Base-by-base conservation (phyloP, 345 rosid genomes). In the Rhizophora apiculata region DNA sequence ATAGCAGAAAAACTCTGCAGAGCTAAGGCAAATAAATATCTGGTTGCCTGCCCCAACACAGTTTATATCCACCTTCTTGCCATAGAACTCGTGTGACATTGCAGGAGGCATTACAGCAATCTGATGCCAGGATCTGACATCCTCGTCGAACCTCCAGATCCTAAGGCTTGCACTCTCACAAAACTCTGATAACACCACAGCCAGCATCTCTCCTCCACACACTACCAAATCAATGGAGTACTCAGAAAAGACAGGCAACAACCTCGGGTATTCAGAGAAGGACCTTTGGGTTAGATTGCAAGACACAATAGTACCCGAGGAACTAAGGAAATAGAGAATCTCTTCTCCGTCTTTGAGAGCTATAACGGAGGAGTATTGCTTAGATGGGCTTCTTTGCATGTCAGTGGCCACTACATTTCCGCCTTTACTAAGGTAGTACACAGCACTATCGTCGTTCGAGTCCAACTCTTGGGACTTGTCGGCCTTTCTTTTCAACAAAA, bases 221-320 rank as follows among this genome's bases (percentile, higher is more conserved):
- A 84, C 96, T 75, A 93, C 89, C 80, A 89, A 76, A 69, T 93
- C 98, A 4, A 93, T 80, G 67, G 98, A 93, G 80, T 93, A 89
- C 72, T 93, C 98, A 0, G 69, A 72, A 52, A 74, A 90, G 2
- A 78, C 78, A 7, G 98, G 96, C 76, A 93, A 78, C 59, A 93
- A 80, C 77, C 93, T 84, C 0, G 97, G 98, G 46, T 86, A 84
- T 80, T 93, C 97, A 0, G 80, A 78, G 80, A 84, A 93, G 74
- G 77, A 70, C 71, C 77, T 72, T 19, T 51, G 56, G 1, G 82
- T 76, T 54, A 93, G 78, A 78, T 89, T 85, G 80, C 96, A 88
- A 63, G 87, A 85, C 48, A 93, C 80, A 4, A 93, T 80, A 0
- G 84, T 85, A 6, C 97, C 97, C 0, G 84, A 81, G 46, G 96